These are phyloP conservation scores for Hansenula lynferdii DNA, from an alignment of 1,139 yeast species.

Conservation along the genomic window DNA sequence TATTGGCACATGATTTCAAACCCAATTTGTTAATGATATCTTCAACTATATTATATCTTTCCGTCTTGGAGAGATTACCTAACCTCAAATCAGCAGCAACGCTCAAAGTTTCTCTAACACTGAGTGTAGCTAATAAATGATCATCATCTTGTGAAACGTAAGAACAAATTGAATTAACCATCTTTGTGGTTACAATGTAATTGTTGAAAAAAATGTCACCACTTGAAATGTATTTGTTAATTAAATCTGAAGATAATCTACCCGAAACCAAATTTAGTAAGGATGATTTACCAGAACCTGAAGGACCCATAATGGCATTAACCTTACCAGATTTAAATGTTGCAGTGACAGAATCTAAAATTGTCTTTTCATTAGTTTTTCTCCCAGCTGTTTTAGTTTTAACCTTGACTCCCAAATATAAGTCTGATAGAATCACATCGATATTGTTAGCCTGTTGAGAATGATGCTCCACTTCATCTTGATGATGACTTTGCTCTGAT, in stretches of 20 bases:
- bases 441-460: background rate
- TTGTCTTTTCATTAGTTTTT: constrained; percentile 18
- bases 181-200: constrained; percentile 34
- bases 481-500: too few species aligned
- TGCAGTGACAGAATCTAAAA: constrained; percentile 51
- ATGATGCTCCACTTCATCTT: background rate
- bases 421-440: constrained; percentile 2
- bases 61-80: constrained; percentile 25
- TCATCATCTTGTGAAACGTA: constrained; percentile 83
- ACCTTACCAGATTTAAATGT: constrained; percentile 52
- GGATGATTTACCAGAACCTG: constrained; percentile 84
- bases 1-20: constrained; percentile 71
- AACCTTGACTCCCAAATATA: constrained; percentile 4
- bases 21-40: constrained; percentile 63
- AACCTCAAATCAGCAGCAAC: constrained; percentile 70
- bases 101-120: constrained; percentile 71
- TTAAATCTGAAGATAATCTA: constrained; percentile 45
- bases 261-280: constrained; percentile 63
- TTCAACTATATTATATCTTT: constrained; percentile 38
- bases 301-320: constrained; percentile 89
- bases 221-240: constrained; percentile 23
- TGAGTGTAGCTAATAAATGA: constrained; percentile 61
- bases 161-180: constrained; percentile 53
- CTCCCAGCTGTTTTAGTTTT: constrained; percentile 2
- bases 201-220: constrained; percentile 43